Evolutionary conservation across 2,329 filamentous ascomycete species (phyloP), one percentile per base, ranked within the genome.

Genomic region (Leptodontidium sp.): DNA sequence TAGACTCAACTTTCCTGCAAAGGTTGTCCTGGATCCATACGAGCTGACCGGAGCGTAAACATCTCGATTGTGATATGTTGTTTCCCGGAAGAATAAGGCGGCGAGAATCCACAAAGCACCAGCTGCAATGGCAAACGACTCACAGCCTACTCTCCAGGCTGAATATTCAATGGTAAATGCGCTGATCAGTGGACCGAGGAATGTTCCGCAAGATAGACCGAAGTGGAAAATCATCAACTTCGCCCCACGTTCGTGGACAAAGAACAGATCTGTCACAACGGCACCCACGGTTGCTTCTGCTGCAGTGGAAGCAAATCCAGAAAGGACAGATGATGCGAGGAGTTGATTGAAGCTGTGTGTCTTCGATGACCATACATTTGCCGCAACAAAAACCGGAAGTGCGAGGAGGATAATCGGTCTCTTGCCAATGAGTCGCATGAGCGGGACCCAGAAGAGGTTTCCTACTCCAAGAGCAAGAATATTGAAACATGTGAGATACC

Each of bases 171-270:
- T 71, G 21, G 77, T 70, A 52, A 69, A 76, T 1, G 72, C 75
- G 67, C 77, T 77, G 50, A 79, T 80, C 29, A 81, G 61, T 1
- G 80, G 78, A 0, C 80, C 80, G 8, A 82, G 59, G 58, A 81
- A 81, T 11, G 80, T 71, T 1, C 80, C 80, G 24, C 73, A 72
- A 0, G 78, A 76, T 58, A 82, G 67, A 7, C 79, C 78, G 9
- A 80, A 66, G 55, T 80, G 76, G 61, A 82, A 81, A 47, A 78
- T 75, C 79, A 81, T 81, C 74, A 81, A 74, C 47, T 76, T 78
- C 47, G 78, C 75, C 1, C 79, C 80, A 14, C 80, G 75, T 50
- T 80, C 74, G 21, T 80, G 74, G 9, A 75, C 69, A 40, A 73
- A 75, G 45, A 81, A 79, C 73, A 81, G 74, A 61, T 82, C 80